Percentiles rank a stretch among this genome's conserved stretches.
Evolutionary conservation across 2,329 filamentous ascomycete species (phyloP).

Genomic region (Cordyceps militaris): DNA sequence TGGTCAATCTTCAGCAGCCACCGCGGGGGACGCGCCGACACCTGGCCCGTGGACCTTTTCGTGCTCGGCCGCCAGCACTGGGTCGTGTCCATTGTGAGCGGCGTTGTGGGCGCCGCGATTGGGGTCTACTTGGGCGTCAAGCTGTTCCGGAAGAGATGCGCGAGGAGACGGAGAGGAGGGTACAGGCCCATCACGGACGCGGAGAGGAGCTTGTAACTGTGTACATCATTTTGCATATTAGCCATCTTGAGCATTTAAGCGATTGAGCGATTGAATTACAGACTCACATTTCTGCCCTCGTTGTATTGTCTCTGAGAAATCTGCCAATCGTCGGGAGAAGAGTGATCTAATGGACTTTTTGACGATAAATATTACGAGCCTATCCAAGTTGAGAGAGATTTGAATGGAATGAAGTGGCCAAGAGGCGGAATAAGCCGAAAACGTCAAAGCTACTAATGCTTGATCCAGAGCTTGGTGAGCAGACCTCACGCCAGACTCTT

Average conservation of each 20-base stretch:
- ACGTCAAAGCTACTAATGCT: too few species aligned
- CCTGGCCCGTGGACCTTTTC: not conserved
- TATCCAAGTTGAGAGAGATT: too few species aligned
- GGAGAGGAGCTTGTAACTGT: not conserved
- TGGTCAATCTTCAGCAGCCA: constrained; percentile 10
- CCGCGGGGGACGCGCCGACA: not conserved
- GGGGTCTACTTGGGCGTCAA: constrained; percentile 1
- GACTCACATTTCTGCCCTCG: not conserved
- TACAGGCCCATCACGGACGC: not conserved
- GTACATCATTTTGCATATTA: constrained; percentile 5
- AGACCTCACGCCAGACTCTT: too few species aligned
- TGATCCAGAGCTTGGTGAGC: too few species aligned
- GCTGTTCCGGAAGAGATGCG: constrained; percentile 2
- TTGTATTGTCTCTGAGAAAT: not conserved
- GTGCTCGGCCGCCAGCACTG: constrained; percentile 2
- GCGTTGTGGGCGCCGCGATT: not conserved
- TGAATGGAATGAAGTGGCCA: too few species aligned
- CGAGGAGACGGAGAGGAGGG: not conserved
- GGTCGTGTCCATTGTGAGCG: not conserved
- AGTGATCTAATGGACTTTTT: too few species aligned
- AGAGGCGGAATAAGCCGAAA: too few species aligned
- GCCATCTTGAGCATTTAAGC: not conserved
- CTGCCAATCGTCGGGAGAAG: too few species aligned
- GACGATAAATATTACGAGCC: too few species aligned
- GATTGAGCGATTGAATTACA: not conserved